Conservation (phyloP, 129 eudicot genomes). For the Oenanthe sinensis region DNA sequence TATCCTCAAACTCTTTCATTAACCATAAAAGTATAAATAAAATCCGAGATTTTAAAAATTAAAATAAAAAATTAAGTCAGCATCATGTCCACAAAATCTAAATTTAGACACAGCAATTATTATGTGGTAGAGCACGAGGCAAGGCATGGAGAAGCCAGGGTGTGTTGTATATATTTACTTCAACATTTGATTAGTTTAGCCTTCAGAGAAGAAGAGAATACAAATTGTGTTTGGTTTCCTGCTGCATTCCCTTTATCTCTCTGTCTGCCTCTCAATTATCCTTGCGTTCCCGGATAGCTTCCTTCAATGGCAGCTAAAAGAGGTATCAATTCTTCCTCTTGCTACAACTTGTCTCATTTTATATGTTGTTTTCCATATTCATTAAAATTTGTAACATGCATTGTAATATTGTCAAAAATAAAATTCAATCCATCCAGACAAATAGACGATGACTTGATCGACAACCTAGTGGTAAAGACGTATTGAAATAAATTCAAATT, state of each 20-base stretch:
- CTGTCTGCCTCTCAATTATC: background rate
- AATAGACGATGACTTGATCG: too few species aligned
- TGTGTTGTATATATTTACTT: background rate
- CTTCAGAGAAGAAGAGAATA: background rate
- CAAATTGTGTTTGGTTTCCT: background rate
- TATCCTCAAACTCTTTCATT: too few species aligned
- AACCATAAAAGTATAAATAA: too few species aligned
- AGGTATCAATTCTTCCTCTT: background rate
- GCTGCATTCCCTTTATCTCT: background rate
- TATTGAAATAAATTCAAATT: background rate
- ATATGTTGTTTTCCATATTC: background rate
- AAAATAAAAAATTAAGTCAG: background rate
- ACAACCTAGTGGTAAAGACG: background rate
- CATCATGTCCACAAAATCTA: background rate
- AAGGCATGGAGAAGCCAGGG: background rate
- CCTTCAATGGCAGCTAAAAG: slow-evolving; percentile 2
- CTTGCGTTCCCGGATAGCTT: background rate
- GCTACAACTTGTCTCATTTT: too few species aligned
- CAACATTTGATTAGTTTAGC: background rate
- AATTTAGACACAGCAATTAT: background rate
- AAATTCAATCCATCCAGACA: background rate
- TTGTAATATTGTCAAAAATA: background rate
- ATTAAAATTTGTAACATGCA: background rate
- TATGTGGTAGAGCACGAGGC: background rate
- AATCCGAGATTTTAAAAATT: too few species aligned